Conservation (phyloP, 2,329 filamentous ascomycete genomes). For the Trichoderma sp. region DNA sequence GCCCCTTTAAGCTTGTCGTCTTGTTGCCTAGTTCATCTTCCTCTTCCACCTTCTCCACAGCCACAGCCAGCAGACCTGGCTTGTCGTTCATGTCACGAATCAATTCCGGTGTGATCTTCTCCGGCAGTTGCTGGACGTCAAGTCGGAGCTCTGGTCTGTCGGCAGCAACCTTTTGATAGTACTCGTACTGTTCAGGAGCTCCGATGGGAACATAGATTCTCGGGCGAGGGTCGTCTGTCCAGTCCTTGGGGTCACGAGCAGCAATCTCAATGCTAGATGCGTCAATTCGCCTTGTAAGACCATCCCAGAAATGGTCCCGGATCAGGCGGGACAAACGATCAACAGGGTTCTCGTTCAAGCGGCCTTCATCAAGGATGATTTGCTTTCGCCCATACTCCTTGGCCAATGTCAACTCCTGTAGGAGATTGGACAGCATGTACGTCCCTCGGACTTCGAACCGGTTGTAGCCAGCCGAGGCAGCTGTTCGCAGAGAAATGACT, state of each 20-base stretch:
- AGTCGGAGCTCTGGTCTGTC: constrained; percentile 79
- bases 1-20: constrained; percentile 69
- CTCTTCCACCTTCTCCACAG: constrained; percentile 74
- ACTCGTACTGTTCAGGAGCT: constrained; percentile 82
- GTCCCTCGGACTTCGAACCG: constrained; percentile 89
- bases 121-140: constrained; percentile 77
- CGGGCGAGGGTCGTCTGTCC: constrained; percentile 83
- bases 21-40: constrained; percentile 57
- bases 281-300: constrained; percentile 85
- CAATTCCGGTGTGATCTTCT: constrained; percentile 74
- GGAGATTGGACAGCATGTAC: constrained; percentile 94
- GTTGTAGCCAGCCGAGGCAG: constrained; percentile 80
- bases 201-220: constrained; percentile 87
- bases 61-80: constrained; percentile 84
- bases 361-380: constrained; percentile 85
- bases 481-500: constrained; percentile 79
- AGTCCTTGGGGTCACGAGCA: constrained; percentile 89
- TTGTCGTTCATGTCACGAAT: constrained; percentile 81
- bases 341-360: constrained; percentile 93
- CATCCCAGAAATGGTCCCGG: constrained; percentile 87
- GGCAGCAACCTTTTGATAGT: constrained; percentile 77
- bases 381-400: constrained; percentile 86
- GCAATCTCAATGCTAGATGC: constrained; percentile 82
- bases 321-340: constrained; percentile 83
- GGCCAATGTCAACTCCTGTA: constrained; percentile 91